Conservation (phyloP, 129 eudicot genomes). For the Artemisia annua region DNA sequence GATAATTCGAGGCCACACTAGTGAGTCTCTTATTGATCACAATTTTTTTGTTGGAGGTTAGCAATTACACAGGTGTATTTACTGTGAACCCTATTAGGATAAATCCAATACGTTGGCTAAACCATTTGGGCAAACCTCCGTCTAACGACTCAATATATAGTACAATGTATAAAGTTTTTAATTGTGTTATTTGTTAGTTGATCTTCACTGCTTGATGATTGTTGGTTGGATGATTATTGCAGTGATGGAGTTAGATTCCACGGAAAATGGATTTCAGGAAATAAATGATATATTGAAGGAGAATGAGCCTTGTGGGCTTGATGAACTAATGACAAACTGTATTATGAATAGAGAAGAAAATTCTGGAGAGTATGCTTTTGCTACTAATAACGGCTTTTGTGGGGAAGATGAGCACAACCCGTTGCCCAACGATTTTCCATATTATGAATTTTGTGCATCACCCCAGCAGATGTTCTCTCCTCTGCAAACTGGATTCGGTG, state of each 20-base stretch:
- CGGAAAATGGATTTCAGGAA: slow-evolving; percentile 11
- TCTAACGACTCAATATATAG: background rate
- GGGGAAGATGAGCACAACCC: too few relatives aligned
- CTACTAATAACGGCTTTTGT: background rate
- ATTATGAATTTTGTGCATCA: slow-evolving; percentile 4
- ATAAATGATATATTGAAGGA: slow-evolving; percentile 9
- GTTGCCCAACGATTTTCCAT: background rate
- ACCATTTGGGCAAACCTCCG: too few relatives aligned
- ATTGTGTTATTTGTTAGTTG: background rate
- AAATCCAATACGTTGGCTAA: too few relatives aligned
- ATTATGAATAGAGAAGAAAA: background rate
- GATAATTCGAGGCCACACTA: too few relatives aligned
- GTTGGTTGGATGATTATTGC: background rate
- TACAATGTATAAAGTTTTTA: background rate
- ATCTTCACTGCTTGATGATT: background rate
- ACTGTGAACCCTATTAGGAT: too few relatives aligned
- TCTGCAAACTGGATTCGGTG: slow-evolving; percentile 4
- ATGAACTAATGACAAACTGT: background rate
- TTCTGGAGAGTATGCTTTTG: background rate
- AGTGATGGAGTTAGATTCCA: slow-evolving; percentile 11
- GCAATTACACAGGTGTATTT: too few relatives aligned
- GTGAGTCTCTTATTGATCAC: too few relatives aligned
- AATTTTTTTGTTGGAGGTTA: too few relatives aligned
- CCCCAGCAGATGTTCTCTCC: slow-evolving; percentile 9
- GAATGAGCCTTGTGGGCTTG: slow-evolving; percentile 16